Evolutionary conservation across 495 filamentous ascomycete genomes (phyloP), one percentile per base, ranked within the genome.

Genomic region (Darksidea phi): DNA sequence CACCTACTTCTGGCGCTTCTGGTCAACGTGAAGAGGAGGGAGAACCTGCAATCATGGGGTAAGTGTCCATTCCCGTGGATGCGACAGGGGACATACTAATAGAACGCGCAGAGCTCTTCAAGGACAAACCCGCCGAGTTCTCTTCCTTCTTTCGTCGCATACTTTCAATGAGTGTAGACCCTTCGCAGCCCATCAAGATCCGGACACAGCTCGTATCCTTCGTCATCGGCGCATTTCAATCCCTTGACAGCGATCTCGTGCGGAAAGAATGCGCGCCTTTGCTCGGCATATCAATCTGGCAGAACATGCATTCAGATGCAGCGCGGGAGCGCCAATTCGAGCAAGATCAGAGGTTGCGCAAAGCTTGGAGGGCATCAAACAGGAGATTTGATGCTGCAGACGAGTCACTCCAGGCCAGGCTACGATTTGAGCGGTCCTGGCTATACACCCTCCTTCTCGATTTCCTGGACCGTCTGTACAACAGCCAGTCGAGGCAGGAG

Each of bases 251-350:
- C 74, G 81, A 80, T 20, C 80, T 96, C 49, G 88, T 97, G 26
- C 83, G 94, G 48, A 97, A 95, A 70, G 93, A 99, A 77, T 97
- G 93, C 75, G 95, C 91, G 42, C 89, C 94, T 11, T 78, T 99
- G 38, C 93, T 99, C 42, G 91, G 90, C 0, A 95, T 99, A 65
- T 88, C 89, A 1, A 89, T 95, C 67, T 97, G 94, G 94, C 89
- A 96, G 66, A 93, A 95, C 67, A 75, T 99, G 26, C 88, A 88
- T 20, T 89, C 82, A 59, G 85, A 88, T 18, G 75, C 80, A 26
- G 82, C 84, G 41, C 80, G 89, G 59, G 86, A 91, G 52, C 76
- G 73, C 43, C 80, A 84, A 37, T 79, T 97, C 48, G 82, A 87
- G 34, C 85, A 88, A 61, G 81, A 83, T 34, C 72, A 82, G 6